phyloP scores from a whole-genome alignment of 371 early-diverging fungal species.

The Mucor circinelloides region DNA sequence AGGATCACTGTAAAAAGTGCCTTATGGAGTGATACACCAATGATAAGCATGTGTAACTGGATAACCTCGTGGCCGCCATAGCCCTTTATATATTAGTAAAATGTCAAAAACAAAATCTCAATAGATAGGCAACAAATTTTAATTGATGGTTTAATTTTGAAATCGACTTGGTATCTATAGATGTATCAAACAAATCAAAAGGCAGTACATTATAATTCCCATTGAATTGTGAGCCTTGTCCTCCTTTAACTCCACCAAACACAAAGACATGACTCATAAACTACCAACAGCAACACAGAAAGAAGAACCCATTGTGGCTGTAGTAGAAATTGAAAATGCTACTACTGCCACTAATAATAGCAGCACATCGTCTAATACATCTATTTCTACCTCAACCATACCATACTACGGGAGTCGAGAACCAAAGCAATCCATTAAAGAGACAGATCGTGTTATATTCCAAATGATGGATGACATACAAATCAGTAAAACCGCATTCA shows the following conservation, averaged over 20 bases:
- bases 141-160: conserved; percentile 5
- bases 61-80: conserved; percentile 13
- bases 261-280: neutral
- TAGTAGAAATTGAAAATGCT: neutral
- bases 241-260: neutral
- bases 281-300: neutral
- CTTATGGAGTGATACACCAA: conserved; percentile 11
- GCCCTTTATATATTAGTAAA: neutral
- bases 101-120: neutral
- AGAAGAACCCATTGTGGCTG: neutral
- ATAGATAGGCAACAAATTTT: neutral
- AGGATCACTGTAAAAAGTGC: neutral
- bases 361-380: neutral
- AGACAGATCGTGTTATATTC: conserved; percentile 20
- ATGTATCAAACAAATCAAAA: neutral
- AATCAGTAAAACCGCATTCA: neutral
- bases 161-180: neutral
- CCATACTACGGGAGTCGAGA: conserved; percentile 26
- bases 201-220: neutral
- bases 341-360: neutral
- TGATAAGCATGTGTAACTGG: conserved; percentile 7
- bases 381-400: neutral
- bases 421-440: conserved; percentile 16
- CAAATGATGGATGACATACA: conserved; percentile 26
- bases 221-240: neutral